These are phyloP conservation scores for Dictyostelium citrinum DNA, from an alignment of 78 protist species.

Conservation along the genomic window DNA sequence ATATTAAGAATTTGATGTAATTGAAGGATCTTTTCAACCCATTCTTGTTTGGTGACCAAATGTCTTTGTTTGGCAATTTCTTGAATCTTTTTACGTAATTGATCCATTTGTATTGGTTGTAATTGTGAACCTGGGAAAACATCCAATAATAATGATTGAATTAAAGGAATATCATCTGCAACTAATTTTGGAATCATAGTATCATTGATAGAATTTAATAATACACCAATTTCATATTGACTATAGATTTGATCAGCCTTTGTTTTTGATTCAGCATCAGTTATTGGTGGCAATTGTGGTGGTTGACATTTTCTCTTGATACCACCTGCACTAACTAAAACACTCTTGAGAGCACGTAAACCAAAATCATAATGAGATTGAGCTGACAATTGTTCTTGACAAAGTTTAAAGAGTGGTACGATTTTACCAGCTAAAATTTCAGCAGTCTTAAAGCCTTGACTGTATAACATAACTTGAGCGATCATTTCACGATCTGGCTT, in stretches of 20 bases:
- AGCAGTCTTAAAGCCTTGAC: slow-evolving; percentile 97
- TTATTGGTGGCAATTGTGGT: background rate
- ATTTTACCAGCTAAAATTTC: slow-evolving; percentile 92
- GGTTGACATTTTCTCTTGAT: slow-evolving; percentile 83
- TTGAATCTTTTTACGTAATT: slow-evolving; percentile 26
- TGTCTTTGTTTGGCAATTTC: slow-evolving; percentile 49
- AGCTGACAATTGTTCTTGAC: slow-evolving; percentile 93
- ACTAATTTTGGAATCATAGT: slow-evolving; percentile 95
- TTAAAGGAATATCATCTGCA: slow-evolving; percentile 93
- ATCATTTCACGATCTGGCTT: slow-evolving; percentile 97
- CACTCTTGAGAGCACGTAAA: slow-evolving; percentile 97
- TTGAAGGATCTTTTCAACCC: slow-evolving; percentile 94
- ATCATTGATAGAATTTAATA: slow-evolving; percentile 86
- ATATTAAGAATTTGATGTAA: slow-evolving; percentile 91
- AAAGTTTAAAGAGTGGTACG: slow-evolving; percentile 96
- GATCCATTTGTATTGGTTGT: slow-evolving; percentile 14
- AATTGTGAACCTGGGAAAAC: slow-evolving; percentile 92
- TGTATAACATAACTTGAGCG: slow-evolving; percentile 97
- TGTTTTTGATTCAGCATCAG: slow-evolving; percentile 25
- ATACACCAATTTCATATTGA: slow-evolving; percentile 76
- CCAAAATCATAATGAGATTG: slow-evolving; percentile 99
- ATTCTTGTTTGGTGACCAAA: slow-evolving; percentile 69
- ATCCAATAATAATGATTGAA: slow-evolving; percentile 87
- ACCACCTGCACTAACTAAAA: slow-evolving; percentile 95
- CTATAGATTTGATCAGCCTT: slow-evolving; percentile 21